Evolutionary conservation across 768 basidiomycete species (phyloP).

Genomic region (Floccularia luteovirens): DNA sequence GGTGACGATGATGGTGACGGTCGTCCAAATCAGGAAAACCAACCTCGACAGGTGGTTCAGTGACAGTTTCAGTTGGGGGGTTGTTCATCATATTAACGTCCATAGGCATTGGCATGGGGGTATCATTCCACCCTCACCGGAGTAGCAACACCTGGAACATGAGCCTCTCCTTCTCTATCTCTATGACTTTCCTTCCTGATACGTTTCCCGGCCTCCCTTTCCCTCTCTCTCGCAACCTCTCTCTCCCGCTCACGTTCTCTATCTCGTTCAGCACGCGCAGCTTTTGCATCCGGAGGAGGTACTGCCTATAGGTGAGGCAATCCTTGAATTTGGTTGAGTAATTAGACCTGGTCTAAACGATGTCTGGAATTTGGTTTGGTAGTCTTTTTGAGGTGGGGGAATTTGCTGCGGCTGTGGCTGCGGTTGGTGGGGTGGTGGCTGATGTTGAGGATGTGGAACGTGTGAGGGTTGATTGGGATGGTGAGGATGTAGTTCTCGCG

Average conservation of each 20-base stretch:
- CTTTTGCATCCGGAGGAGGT: no score
- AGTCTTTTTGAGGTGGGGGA: no score
- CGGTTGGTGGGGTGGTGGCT: neutral
- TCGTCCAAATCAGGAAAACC: no score
- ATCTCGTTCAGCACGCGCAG: conserved; percentile 9
- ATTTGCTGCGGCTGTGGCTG: neutral
- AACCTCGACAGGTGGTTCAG: no score
- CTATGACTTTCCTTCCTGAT: conserved; percentile 3
- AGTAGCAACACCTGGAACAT: conserved; percentile 2
- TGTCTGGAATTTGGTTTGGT: no score
- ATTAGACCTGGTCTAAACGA: no score
- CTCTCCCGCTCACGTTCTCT: conserved; percentile 9
- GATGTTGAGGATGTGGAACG: neutral
- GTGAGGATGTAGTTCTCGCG: neutral
- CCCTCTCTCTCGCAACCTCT: conserved; percentile 17
- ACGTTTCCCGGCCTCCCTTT: conserved; percentile 8
- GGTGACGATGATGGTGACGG: no score
- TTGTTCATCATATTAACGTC: conserved; percentile 1
- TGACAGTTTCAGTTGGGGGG: no score
- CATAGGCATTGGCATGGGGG: neutral
- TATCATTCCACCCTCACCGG: conserved; percentile 1
- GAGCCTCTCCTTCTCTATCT: conserved; percentile 7
- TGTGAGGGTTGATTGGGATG: neutral
- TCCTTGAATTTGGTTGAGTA: no score
- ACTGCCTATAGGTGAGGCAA: no score